Percentiles rank a stretch among this genome's conserved stretches.
These are phyloP conservation scores for Akanthomyces dipterigenus DNA, from an alignment of 2,329 filamentous ascomycete species.

Conservation along the genomic window DNA sequence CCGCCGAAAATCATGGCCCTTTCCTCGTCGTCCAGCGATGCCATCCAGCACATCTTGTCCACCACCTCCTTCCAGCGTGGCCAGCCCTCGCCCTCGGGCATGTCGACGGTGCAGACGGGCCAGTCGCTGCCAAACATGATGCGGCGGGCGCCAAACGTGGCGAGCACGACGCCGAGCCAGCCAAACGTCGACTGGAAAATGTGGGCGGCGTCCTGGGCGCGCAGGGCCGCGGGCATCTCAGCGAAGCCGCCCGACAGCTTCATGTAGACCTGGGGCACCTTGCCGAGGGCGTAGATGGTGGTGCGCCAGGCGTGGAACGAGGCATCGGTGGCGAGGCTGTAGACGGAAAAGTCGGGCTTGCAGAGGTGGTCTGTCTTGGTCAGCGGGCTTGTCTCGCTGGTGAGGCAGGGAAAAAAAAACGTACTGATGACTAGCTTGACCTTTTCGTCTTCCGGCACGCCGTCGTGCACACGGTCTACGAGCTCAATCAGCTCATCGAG, in stretches of 20 bases:
- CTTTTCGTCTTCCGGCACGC: conserved; percentile 50
- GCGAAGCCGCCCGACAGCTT: conserved; percentile 86
- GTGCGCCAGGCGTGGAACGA: conserved; percentile 63
- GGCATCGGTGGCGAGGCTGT: conserved; percentile 47
- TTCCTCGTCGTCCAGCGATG: conserved; percentile 52
- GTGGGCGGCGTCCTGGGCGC: conserved; percentile 40
- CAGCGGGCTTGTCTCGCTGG: not conserved
- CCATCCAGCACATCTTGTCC: conserved; percentile 58
- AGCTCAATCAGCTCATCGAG: conserved; percentile 65
- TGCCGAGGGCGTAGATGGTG: conserved; percentile 60
- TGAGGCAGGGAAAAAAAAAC: conserved; percentile 21
- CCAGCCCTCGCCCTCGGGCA: conserved; percentile 50
- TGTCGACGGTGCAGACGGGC: conserved; percentile 72
- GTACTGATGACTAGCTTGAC: conserved; percentile 65
- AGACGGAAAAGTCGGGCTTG: conserved; percentile 70
- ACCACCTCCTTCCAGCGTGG: conserved; percentile 68
- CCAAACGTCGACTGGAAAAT: conserved; percentile 59
- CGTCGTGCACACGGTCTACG: conserved; percentile 59
- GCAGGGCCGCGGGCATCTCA: conserved; percentile 59
- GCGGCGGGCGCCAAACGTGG: conserved; percentile 62
- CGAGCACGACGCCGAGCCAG: conserved; percentile 67
- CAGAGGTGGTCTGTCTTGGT: conserved; percentile 67
- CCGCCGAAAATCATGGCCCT: conserved; percentile 63
- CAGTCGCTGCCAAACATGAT: conserved; percentile 93
- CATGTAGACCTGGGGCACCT: conserved; percentile 65